phyloP scores from a whole-genome alignment of 495 filamentous ascomycete species.

The Chaetomium fimeti region DNA sequence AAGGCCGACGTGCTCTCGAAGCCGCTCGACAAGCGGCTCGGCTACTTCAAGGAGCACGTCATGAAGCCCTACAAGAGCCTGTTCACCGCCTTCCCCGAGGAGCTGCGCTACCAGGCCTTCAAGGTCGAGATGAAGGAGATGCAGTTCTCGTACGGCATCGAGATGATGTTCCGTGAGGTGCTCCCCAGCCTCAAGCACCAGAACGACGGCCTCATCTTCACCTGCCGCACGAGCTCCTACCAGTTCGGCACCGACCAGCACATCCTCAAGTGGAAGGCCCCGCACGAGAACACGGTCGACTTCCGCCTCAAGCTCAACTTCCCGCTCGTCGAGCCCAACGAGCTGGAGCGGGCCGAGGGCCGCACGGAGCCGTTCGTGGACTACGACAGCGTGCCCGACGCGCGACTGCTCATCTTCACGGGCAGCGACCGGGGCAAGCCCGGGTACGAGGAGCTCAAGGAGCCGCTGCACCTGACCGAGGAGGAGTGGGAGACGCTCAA shows the following conservation, averaged over 20 bases:
- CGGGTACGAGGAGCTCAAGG: slow-evolving; percentile 57
- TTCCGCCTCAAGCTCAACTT: slow-evolving; percentile 79
- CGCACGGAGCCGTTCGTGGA: slow-evolving; percentile 54
- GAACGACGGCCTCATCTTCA: slow-evolving; percentile 96
- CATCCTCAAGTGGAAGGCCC: slow-evolving; percentile 97
- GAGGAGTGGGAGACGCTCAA: slow-evolving; percentile 85
- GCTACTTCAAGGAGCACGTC: slow-evolving; percentile 75
- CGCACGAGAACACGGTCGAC: slow-evolving; percentile 88
- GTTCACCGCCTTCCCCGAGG: slow-evolving; percentile 65
- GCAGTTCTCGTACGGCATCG: slow-evolving; percentile 82
- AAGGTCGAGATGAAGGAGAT: slow-evolving; percentile 80
- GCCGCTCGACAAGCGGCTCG: slow-evolving; percentile 81
- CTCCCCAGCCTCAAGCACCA: slow-evolving; percentile 83
- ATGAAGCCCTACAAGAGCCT: slow-evolving; percentile 75
- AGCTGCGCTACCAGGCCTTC: slow-evolving; percentile 70
- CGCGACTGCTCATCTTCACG: slow-evolving; percentile 44
- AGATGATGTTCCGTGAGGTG: slow-evolving; percentile 84
- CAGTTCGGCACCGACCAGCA: slow-evolving; percentile 84
- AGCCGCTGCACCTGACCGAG: slow-evolving; percentile 64
- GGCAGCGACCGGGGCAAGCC: slow-evolving; percentile 53
- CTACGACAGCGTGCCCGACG: slow-evolving; percentile 55
- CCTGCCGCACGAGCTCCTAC: slow-evolving; percentile 81
- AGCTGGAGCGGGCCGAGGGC: slow-evolving; percentile 62
- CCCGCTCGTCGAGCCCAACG: slow-evolving; percentile 66
- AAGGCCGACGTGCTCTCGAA: slow-evolving; percentile 69